phyloP scores from a whole-genome alignment of 116 monocot genomes.

The Cymodocea nodosa region DNA sequence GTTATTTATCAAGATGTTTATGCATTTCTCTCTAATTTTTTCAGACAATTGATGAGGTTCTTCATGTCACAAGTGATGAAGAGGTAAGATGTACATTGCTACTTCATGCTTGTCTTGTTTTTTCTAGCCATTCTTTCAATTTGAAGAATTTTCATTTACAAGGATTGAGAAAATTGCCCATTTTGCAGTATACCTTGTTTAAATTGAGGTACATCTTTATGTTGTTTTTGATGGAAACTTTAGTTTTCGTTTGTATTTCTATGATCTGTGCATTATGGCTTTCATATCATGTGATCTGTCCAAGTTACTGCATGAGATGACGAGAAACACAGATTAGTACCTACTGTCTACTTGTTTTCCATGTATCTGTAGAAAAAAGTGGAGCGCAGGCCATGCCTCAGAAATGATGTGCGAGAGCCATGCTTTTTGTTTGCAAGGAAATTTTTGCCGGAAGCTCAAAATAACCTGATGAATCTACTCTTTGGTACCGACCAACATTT shows the following conservation, averaged over 20 bases:
- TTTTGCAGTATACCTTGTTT: too few relatives aligned
- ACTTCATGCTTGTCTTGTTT: too few relatives aligned
- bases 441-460: conserved; percentile 72
- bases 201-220: too few relatives aligned
- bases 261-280: too few relatives aligned
- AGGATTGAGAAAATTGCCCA: too few relatives aligned
- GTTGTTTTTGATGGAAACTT: too few relatives aligned
- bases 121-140: too few relatives aligned
- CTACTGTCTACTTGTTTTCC: not conserved
- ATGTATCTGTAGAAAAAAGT: conserved; percentile 43
- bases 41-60: conserved; percentile 80
- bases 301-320: too few relatives aligned
- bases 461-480: conserved; percentile 63
- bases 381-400: conserved; percentile 39
- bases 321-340: not conserved
- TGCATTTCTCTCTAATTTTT: not conserved
- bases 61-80: conserved; percentile 80
- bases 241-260: too few relatives aligned
- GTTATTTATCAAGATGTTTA: not conserved
- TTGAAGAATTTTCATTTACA: too few relatives aligned
- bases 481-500: conserved; percentile 41
- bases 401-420: conserved; percentile 74
- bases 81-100: conserved; percentile 25
- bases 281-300: too few relatives aligned
- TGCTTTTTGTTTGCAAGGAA: conserved; percentile 96